Evolutionary conservation across 495 filamentous ascomycete genomes (phyloP).

Genomic region (Cairneyella variabilis): DNA sequence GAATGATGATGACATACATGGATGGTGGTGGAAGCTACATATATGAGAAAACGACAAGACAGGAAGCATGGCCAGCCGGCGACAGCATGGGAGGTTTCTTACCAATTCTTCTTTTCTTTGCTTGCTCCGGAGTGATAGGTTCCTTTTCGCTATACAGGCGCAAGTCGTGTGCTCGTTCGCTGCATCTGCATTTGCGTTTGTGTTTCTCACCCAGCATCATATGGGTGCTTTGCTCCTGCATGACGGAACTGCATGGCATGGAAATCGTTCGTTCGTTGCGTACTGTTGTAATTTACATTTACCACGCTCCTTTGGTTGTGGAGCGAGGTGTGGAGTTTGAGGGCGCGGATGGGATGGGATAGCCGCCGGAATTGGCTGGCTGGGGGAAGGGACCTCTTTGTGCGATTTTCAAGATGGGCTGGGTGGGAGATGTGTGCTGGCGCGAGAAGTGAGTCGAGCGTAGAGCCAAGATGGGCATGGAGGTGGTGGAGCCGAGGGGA

Average conservation of each 20-base stretch:
- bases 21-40: neutral
- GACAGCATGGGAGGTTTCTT: neutral
- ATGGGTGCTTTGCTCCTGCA: neutral
- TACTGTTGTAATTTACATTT: neutral
- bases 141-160: neutral
- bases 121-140: neutral
- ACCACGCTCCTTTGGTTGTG: neutral
- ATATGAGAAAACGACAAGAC: no score
- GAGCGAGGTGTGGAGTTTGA: neutral
- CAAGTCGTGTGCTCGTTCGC: neutral
- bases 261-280: neutral
- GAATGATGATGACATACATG: neutral
- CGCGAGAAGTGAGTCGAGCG: neutral
- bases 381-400: no score
- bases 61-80: neutral
- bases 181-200: neutral
- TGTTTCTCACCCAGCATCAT: neutral
- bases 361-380: neutral
- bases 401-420: neutral
- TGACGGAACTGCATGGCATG: neutral
- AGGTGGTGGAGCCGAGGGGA: neutral
- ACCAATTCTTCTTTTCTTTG: neutral
- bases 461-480: neutral
- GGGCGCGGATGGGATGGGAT: neutral
- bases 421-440: no score